These are phyloP conservation scores for Dujonia santamariae DNA, from an alignment of 1,139 yeast species.

Conservation along the genomic window DNA sequence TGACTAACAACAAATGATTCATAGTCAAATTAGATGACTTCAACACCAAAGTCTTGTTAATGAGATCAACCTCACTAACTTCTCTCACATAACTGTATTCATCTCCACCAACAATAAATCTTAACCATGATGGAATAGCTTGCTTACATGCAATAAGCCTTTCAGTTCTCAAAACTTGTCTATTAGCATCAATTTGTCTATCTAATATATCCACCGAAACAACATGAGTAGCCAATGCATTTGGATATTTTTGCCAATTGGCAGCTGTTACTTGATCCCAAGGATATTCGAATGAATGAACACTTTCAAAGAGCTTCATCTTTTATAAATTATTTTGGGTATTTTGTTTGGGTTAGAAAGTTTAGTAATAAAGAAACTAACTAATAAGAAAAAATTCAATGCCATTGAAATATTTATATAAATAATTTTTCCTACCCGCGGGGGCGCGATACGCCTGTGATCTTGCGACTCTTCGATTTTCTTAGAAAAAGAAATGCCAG, in stretches of 20 bases:
- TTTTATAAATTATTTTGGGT: background rate
- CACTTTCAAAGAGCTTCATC: constrained; percentile 77
- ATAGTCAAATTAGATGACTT: constrained; percentile 86
- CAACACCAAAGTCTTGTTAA: constrained; percentile 62
- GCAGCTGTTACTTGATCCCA: constrained; percentile 97
- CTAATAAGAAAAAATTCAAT: background rate
- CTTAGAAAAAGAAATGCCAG: background rate
- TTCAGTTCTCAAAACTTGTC: constrained; percentile 70
- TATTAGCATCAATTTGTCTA: constrained; percentile 58
- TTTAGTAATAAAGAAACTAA: no score
- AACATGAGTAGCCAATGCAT: constrained; percentile 90
- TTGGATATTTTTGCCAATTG: constrained; percentile 96
- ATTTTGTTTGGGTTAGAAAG: background rate
- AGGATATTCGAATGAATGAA: constrained; percentile 70
- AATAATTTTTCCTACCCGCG: background rate
- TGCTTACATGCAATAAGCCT: constrained; percentile 88
- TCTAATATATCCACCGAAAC: constrained; percentile 86
- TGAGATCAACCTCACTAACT: constrained; percentile 78
- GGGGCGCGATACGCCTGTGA: background rate
- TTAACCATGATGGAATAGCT: constrained; percentile 80
- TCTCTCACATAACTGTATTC: constrained; percentile 83
- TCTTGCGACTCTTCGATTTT: background rate
- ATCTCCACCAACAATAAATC: constrained; percentile 69
- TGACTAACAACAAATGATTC: constrained; percentile 72
- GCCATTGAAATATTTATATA: background rate